Evolutionary conservation across 2,329 filamentous ascomycete species (phyloP).

Genomic region (Ophiocordyceps australis): DNA sequence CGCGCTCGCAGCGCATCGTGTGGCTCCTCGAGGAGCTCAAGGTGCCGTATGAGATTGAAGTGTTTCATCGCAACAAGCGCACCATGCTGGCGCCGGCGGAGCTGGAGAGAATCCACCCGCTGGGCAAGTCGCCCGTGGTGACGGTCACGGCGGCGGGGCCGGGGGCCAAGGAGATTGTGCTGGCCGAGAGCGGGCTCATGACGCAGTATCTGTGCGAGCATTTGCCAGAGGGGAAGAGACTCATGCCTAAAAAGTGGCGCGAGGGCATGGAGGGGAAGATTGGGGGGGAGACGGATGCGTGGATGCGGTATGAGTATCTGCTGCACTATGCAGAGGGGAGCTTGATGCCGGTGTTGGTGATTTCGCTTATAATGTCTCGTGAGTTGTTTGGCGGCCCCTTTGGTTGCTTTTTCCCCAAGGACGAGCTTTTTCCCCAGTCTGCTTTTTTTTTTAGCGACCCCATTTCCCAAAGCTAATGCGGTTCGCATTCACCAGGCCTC

Average conservation of each 20-base stretch:
- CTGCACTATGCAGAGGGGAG: constrained; percentile 79
- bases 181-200: constrained; percentile 73
- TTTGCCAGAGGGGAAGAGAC: constrained; percentile 22
- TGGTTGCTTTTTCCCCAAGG: no score
- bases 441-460: no score
- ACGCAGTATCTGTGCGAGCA: constrained; percentile 65
- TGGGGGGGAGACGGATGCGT: constrained; percentile 42
- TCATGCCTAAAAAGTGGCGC: constrained; percentile 35
- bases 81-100: constrained; percentile 56
- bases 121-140: constrained; percentile 76
- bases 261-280: constrained; percentile 37
- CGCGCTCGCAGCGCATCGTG: constrained; percentile 64
- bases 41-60: constrained; percentile 60
- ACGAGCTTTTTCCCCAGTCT: no score
- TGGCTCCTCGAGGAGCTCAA: constrained; percentile 77
- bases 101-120: constrained; percentile 60
- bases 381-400: no score
- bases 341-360: constrained; percentile 54
- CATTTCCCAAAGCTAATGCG: no score
- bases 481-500: constrained; percentile 13
- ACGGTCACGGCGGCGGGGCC: constrained; percentile 33
- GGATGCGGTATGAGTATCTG: constrained; percentile 44
- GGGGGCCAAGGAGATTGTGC: constrained; percentile 31
- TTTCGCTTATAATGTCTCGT: constrained; percentile 41
- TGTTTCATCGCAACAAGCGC: constrained; percentile 49